Conservation (phyloP, 2,329 filamentous ascomycete species). For the Sphaerulina musiva region DNA sequence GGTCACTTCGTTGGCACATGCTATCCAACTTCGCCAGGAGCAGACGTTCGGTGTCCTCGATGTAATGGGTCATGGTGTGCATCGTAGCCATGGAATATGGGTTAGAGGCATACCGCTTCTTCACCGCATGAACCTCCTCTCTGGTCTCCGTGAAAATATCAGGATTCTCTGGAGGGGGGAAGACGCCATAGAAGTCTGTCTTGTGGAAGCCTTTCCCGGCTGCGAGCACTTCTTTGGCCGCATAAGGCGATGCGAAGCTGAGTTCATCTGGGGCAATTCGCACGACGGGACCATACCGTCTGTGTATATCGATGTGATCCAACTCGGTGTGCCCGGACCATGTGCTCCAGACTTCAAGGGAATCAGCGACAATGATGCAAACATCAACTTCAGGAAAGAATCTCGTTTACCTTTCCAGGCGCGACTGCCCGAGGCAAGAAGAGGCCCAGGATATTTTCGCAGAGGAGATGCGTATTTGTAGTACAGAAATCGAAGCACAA, state of each 20-base stretch:
- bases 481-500: slow-evolving; percentile 30
- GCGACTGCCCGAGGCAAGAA: slow-evolving; percentile 29
- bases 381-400: not conserved
- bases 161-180: slow-evolving; percentile 52
- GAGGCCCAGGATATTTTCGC: slow-evolving; percentile 27
- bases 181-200: slow-evolving; percentile 39
- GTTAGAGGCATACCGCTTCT: slow-evolving; percentile 41
- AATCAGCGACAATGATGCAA: not conserved
- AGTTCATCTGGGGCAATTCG: slow-evolving; percentile 31
- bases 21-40: slow-evolving; percentile 41
- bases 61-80: slow-evolving; percentile 48
- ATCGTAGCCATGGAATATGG: slow-evolving; percentile 51
- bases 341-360: slow-evolving; percentile 18
- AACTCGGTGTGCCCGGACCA: slow-evolving; percentile 25
- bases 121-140: slow-evolving; percentile 50
- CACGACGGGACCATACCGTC: slow-evolving; percentile 27
- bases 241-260: slow-evolving; percentile 27
- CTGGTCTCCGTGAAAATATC: slow-evolving; percentile 54
- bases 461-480: slow-evolving; percentile 28
- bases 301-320: slow-evolving; percentile 25
- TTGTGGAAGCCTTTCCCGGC: slow-evolving; percentile 31
- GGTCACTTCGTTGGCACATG: slow-evolving; percentile 32
- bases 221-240: slow-evolving; percentile 29
- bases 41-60: slow-evolving; percentile 48
- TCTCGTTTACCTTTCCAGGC: slow-evolving; percentile 26